phyloP scores from a whole-genome alignment of 495 filamentous ascomycete genomes.

The Usnea hakonensis region DNA sequence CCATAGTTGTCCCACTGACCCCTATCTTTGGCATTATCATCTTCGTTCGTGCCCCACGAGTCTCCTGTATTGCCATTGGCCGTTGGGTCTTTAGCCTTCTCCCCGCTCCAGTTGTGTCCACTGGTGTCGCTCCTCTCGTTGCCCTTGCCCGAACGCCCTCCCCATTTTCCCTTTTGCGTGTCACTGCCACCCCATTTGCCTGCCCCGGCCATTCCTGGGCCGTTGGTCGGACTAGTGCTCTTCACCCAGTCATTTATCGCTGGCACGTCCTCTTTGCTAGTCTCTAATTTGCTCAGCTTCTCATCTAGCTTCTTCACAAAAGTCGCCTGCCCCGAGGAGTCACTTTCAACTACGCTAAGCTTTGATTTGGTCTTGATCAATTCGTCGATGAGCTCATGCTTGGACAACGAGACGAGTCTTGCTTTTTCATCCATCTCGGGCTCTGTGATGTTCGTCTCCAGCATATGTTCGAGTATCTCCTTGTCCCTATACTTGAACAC shows the following conservation, averaged over 20 bases:
- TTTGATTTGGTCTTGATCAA: conserved; percentile 16
- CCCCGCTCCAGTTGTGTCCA: conserved; percentile 1
- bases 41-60: neutral
- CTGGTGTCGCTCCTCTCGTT: neutral
- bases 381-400: conserved; percentile 21
- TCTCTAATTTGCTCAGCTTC: conserved; percentile 7
- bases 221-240: conserved; percentile 1
- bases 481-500: conserved; percentile 39
- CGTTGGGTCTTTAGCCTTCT: neutral
- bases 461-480: conserved; percentile 16
- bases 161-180: neutral
- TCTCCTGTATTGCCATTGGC: neutral
- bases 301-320: neutral
- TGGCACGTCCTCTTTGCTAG: neutral
- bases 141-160: neutral
- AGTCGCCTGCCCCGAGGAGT: neutral
- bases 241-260: conserved; percentile 10
- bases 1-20: neutral
- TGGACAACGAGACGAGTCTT: conserved; percentile 16
- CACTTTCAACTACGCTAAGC: neutral
- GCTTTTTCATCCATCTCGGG: conserved; percentile 18
- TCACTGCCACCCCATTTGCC: neutral
- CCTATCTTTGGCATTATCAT: neutral
- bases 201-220: neutral
- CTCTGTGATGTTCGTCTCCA: conserved; percentile 4